These are phyloP conservation scores for Diaporthe aspalathi DNA, from an alignment of 2,329 filamentous ascomycete genomes.

Conservation along the genomic window DNA sequence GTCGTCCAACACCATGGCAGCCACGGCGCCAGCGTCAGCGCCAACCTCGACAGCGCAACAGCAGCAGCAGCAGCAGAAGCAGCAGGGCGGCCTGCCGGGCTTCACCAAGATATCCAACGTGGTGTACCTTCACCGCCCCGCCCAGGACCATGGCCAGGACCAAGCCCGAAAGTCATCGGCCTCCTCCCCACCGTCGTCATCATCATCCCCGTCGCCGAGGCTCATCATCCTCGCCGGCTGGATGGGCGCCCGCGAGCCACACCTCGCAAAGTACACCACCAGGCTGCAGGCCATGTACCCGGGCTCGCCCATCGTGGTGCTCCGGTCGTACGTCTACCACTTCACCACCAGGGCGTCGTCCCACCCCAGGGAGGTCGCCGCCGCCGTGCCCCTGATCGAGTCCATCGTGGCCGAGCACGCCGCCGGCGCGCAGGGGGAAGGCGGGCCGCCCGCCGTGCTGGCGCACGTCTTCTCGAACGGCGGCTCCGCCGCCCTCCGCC, in stretches of 20 bases:
- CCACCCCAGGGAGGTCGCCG: conserved; percentile 50
- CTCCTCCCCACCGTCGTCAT: too few species aligned
- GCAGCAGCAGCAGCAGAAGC: too few species aligned
- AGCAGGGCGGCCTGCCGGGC: conserved; percentile 30
- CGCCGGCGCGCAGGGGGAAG: conserved; percentile 38
- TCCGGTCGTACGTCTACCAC: conserved; percentile 55
- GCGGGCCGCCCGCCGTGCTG: conserved; percentile 50
- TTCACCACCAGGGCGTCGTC: conserved; percentile 48
- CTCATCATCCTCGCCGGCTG: conserved; percentile 62
- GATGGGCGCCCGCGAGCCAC: conserved; percentile 62
- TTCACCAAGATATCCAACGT: conserved; percentile 33
- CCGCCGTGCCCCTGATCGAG: conserved; percentile 55
- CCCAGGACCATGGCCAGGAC: neutral
- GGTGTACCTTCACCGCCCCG: conserved; percentile 28
- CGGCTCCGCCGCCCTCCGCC: conserved; percentile 56
- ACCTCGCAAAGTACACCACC: conserved; percentile 64
- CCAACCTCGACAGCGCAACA: conserved; percentile 1
- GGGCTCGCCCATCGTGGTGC: conserved; percentile 57
- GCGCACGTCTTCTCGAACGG: conserved; percentile 66
- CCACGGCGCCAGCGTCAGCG: conserved; percentile 33
- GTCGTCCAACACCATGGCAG: conserved; percentile 22
- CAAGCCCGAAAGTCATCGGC: conserved; percentile 29
- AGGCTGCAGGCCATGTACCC: conserved; percentile 59
- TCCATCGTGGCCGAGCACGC: conserved; percentile 44
- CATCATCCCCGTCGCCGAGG: conserved; percentile 49